Base-by-base conservation (phyloP, 1,284 basidiomycete genomes). In the Mrakiaceae sp. region DNA sequence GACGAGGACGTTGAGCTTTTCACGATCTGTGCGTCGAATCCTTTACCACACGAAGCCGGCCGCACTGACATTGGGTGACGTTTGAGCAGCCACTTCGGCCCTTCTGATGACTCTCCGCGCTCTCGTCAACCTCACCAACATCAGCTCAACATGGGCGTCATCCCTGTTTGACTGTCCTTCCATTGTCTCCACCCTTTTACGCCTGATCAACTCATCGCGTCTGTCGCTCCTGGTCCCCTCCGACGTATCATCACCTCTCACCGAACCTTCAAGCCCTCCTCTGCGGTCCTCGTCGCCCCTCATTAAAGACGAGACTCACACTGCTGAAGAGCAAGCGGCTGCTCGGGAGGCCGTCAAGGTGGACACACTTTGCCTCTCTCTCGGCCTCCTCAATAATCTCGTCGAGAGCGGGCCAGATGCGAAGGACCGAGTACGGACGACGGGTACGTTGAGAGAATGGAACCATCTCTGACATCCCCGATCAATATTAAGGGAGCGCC, bases 301-400 rank as follows among this genome's bases (percentile, higher is more conserved):
- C 6, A 27, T 27, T 27, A 27, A 27, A 27, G 27, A 27, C 27
- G 27, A 27, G 27, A 2, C 27, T 27, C 27, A 27, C 2, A 27
- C 27, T 27, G 27, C 27, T 27, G 27, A 27, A 27, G 27, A 27
- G 27, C 27, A 27, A 27, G 27, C 27, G 27, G 27, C 27, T 27
- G 27, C 27, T 27, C 27, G 27, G 27, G 27, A 27, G 27, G 62
- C 50, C 42, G 16, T 50, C 14, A 51, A 58, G 56, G 49, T 65
- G 27, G 64, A 65, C 5, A 43, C 52, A 40, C 39, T 66, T 0
- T 66, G 64, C 40, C 44, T 66, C 12, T 42, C 53, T 16, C 55
- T 66, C 14, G 57, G 60, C 2, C 5, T 66, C 16, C 52, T 66
- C 14, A 66, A 62, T 39, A 66, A 62, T 51, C 27, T 62, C 39